Conservation (phyloP, 2,329 filamentous ascomycete genomes). For the Phaeosphaeriaceae sp. region DNA sequence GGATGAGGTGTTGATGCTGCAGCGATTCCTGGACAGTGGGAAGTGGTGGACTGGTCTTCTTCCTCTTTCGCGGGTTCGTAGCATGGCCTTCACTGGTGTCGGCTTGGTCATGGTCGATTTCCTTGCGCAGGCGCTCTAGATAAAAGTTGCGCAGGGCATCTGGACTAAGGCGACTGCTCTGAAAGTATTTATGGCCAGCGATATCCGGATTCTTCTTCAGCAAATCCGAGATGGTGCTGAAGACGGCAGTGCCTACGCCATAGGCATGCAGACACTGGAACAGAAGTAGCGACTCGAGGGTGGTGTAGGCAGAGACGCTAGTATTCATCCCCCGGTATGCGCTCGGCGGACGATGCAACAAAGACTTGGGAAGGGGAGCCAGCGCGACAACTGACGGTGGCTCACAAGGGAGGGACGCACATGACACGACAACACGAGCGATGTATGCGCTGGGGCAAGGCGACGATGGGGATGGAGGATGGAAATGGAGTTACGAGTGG, state of each 20-base stretch:
- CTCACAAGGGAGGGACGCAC: constrained; percentile 29
- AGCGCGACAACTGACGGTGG: constrained; percentile 37
- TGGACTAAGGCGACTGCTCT: constrained; percentile 74
- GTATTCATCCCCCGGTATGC: constrained; percentile 61
- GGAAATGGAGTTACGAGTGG: constrained; percentile 6
- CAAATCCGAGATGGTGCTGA: constrained; percentile 74
- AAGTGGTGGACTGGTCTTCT: constrained; percentile 66
- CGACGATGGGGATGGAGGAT: constrained; percentile 19
- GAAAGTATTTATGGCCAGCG: constrained; percentile 72
- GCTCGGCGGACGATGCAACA: constrained; percentile 37
- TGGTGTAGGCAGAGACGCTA: constrained; percentile 72
- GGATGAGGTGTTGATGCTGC: constrained; percentile 71
- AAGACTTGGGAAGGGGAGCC: constrained; percentile 43
- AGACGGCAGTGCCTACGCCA: constrained; percentile 69
- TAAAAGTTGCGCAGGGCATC: constrained; percentile 83
- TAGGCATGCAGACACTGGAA: constrained; percentile 78
- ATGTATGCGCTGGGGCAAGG: constrained; percentile 10
- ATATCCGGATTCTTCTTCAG: constrained; percentile 77
- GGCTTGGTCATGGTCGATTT: constrained; percentile 62
- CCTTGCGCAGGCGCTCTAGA: constrained; percentile 75
- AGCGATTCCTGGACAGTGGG: constrained; percentile 71
- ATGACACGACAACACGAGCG: no score
- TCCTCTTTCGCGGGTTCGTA: constrained; percentile 70
- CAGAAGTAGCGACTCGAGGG: constrained; percentile 83
- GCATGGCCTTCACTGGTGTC: constrained; percentile 47